A percentile compares a stretch with the other conserved stretches of the same genome.
Evolutionary conservation across 176 grass and related monocot genomes (phyloP).

Genomic region (Carex parvula): DNA sequence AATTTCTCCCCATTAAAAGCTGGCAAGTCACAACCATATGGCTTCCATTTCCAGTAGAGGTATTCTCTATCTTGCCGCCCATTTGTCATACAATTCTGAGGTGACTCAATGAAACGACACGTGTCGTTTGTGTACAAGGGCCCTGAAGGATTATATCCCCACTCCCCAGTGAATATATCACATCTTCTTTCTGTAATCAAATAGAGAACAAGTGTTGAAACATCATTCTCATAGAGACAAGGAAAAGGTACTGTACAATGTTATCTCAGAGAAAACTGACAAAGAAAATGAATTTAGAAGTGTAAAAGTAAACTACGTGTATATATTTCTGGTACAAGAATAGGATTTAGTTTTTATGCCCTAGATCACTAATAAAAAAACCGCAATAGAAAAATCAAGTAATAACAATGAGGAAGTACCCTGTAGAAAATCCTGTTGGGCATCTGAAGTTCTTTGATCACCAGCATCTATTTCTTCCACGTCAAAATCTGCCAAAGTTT

Average conservation of each 20-base stretch:
- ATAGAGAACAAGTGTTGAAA: neutral
- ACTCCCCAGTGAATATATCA: slow-evolving; percentile 71
- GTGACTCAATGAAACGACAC: slow-evolving; percentile 79
- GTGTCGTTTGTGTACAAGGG: slow-evolving; percentile 72
- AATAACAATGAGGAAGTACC: slow-evolving; percentile 10
- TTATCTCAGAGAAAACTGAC: neutral
- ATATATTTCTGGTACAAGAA: neutral
- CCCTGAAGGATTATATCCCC: slow-evolving; percentile 48
- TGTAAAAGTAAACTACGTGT: neutral
- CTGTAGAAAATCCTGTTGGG: slow-evolving; percentile 6
- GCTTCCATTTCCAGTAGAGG: slow-evolving; percentile 91
- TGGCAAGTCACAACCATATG: slow-evolving; percentile 54
- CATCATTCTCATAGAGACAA: neutral
- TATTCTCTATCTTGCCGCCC: slow-evolving; percentile 70
- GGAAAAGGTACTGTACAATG: neutral
- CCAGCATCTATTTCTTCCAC: neutral
- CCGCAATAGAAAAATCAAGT: neutral
- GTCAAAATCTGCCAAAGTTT: slow-evolving; percentile 21
- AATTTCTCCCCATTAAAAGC: slow-evolving; percentile 58
- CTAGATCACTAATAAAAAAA: neutral
- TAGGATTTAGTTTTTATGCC: neutral
- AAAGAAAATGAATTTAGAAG: neutral
- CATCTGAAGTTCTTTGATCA: slow-evolving; percentile 20
- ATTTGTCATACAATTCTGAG: slow-evolving; percentile 88
- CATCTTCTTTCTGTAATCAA: slow-evolving; percentile 48